Evolutionary conservation across 345 rosid genomes (phyloP), one percentile per base, ranked within the genome.

Genomic region (Eucalyptus sp.): DNA sequence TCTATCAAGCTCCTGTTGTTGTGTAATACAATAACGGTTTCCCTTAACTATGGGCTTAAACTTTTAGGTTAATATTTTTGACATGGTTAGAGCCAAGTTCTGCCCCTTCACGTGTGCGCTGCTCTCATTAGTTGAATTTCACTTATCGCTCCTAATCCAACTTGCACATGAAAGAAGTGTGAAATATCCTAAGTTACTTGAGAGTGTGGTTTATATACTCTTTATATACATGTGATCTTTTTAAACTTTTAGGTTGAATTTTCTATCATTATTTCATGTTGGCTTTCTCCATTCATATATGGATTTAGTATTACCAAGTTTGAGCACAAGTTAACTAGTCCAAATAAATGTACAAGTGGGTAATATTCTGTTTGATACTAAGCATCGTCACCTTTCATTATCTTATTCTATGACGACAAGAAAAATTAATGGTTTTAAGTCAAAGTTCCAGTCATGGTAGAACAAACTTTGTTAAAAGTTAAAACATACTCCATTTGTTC

Each of bases 301-400:
- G 10, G 13, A 68, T 93, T 94, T 52, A 84, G 94, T 27, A 62
- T 29, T 29, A 62, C 8, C 33, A 62, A 27, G 33, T 27, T 62
- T 2, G 7, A 27, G 33, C 33, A 6, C 62, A 9, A 12, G 31
- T 27, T 27, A 60, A 60, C 3, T n/a, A n/a, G 37, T 64, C 20
- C 41, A 64, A n/a, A 64, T 13, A 64, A 64, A 64, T 62, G 37
- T 64, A 15, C 4, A n/a, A 7, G 76, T n/a, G 41, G 31, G 16
- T n/a, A 16, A 64, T 64, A n/a, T n/a, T 84, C 94, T 94, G 54
- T 83, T 95, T 64, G 93, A 88, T 56, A 56, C 18, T 93, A 95
- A 51, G 95, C 97, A 5, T 16, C 91, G 94, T 52, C 37, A n/a
- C 33, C 33, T 64, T 64, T 64, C 76, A 64, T 64, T 4, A n/a